These are phyloP conservation scores for Thamnidium elegans DNA, from an alignment of 192 early-diverging fungal genomes.

Conservation along the genomic window DNA sequence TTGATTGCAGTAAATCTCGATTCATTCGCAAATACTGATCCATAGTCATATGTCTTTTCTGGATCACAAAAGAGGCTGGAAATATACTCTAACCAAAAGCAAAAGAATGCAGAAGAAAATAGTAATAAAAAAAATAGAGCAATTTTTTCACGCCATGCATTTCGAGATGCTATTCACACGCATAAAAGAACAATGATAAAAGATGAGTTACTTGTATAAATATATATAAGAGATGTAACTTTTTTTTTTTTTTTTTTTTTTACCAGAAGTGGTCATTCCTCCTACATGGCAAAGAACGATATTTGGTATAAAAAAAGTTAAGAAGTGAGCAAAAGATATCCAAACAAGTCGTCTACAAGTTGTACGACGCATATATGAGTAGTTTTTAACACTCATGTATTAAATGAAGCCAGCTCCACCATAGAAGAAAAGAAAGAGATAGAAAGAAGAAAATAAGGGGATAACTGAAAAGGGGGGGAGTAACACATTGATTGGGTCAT, in stretches of 20 bases:
- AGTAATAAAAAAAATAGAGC: slow-evolving; percentile 26
- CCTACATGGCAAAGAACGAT: slow-evolving; percentile 15
- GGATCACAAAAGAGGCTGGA: slow-evolving; percentile 30
- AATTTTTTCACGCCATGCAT: slow-evolving; percentile 34
- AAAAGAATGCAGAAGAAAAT: slow-evolving; percentile 16
- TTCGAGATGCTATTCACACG: slow-evolving; percentile 26
- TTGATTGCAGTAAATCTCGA: slow-evolving; percentile 28
- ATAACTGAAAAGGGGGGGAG: background rate
- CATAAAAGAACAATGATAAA: background rate
- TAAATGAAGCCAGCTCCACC: slow-evolving; percentile 3
- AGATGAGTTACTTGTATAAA: background rate
- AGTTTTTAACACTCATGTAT: slow-evolving; percentile 10
- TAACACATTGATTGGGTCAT: background rate
- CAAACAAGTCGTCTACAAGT: slow-evolving; percentile 25
- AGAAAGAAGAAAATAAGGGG: background rate
- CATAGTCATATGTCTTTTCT: slow-evolving; percentile 24
- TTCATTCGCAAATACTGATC: slow-evolving; percentile 6
- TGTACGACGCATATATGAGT: slow-evolving; percentile 19
- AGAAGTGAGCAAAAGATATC: slow-evolving; percentile 22
- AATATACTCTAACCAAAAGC: slow-evolving; percentile 32
- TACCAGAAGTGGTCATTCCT: slow-evolving; percentile 26
- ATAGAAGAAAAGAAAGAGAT: background rate
- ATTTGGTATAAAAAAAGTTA: slow-evolving; percentile 27
- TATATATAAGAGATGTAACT: background rate
- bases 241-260: background rate